Conservation (phyloP, 129 eudicot species). For the Oenanthe sinensis region DNA sequence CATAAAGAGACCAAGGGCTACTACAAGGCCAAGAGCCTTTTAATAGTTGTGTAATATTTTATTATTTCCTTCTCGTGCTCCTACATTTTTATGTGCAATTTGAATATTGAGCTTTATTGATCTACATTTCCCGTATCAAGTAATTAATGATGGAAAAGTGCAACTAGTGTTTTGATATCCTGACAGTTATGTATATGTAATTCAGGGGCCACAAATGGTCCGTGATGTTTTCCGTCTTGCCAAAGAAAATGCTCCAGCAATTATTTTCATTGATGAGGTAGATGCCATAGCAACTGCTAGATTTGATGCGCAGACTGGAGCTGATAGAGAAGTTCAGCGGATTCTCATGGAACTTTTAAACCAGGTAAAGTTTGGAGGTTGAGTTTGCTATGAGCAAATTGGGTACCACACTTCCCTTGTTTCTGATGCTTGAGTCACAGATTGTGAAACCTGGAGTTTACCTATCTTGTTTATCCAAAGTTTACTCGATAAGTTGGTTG, state of each 20-base stretch:
- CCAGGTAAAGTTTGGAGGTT: constrained; percentile 35
- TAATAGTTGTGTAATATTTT: not conserved
- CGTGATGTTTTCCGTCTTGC: constrained; percentile 90
- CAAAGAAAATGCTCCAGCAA: constrained; percentile 87
- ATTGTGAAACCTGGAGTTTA: not conserved
- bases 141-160: not conserved
- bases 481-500: not conserved
- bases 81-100: not conserved
- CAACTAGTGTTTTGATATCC: not conserved
- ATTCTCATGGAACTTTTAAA: constrained; percentile 78
- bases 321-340: constrained; percentile 87
- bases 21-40: not conserved
- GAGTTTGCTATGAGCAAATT: not conserved
- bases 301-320: constrained; percentile 87
- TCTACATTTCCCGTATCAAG: not conserved
- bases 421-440: not conserved
- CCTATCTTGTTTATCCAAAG: not conserved
- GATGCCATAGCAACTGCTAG: constrained; percentile 90
- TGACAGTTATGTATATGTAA: not conserved
- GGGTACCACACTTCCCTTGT: not conserved
- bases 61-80: not conserved
- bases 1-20: not conserved
- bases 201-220: constrained; percentile 86
- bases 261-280: constrained; percentile 82
- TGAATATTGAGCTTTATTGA: no score